Evolutionary conservation across 2,329 filamentous ascomycete species (phyloP).

Genomic region (Didymella exigua): DNA sequence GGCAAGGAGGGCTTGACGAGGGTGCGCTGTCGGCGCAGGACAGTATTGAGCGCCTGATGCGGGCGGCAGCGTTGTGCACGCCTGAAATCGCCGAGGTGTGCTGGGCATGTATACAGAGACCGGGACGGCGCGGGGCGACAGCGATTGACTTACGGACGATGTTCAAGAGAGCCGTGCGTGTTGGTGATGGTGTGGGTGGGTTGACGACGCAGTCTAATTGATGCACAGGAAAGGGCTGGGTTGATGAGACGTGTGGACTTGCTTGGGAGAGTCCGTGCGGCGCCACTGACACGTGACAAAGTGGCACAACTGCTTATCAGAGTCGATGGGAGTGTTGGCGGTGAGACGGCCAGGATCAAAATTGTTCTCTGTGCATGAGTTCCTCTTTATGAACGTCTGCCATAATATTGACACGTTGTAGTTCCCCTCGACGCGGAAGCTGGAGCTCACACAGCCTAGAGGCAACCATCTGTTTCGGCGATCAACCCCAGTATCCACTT

Average conservation of each 20-base stretch:
- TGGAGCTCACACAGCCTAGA: constrained; percentile 26
- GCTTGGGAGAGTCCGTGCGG: constrained; percentile 27
- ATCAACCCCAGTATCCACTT: constrained; percentile 36
- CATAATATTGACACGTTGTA: constrained; percentile 43
- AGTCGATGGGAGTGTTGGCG: constrained; percentile 25
- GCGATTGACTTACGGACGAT: constrained; percentile 42
- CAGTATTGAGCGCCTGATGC: constrained; percentile 36
- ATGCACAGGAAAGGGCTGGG: constrained; percentile 48
- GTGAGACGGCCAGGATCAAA: constrained; percentile 14
- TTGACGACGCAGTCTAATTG: constrained; percentile 48
- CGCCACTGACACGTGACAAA: constrained; percentile 41
- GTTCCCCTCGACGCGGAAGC: constrained; percentile 22
- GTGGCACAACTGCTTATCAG: constrained; percentile 32
- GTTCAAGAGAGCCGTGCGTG: constrained; percentile 46
- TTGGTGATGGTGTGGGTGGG: constrained; percentile 44
- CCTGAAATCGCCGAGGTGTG: constrained; percentile 27
- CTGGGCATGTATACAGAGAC: constrained; percentile 22
- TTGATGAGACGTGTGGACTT: constrained; percentile 44
- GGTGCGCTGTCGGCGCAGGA: constrained; percentile 16
- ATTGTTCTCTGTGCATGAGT: constrained; percentile 5
- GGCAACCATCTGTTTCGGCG: constrained; percentile 36
- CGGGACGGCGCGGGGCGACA: constrained; percentile 19
- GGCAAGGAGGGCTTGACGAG: constrained; percentile 14
- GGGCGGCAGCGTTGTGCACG: constrained; percentile 32
- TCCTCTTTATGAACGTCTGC: constrained; percentile 26